Base-by-base conservation (phyloP, 257 asterid genomes). In the Penstemon newberryi region DNA sequence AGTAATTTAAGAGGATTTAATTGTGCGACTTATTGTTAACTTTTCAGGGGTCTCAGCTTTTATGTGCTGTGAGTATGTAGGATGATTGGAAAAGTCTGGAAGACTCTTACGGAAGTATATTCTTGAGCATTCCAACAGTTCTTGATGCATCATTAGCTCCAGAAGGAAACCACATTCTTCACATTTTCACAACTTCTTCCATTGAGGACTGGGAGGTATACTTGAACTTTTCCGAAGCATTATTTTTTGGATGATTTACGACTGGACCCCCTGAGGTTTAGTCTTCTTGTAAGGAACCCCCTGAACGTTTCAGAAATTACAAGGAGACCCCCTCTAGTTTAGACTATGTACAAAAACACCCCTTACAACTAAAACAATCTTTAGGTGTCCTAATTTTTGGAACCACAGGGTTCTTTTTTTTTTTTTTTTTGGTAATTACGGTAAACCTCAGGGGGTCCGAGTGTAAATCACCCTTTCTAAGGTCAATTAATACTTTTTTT, bases 141-240 rank as follows among this genome's bases (percentile, higher is more conserved):
- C 96, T 94, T 47, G 99, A 91, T 73, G 60, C 85, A 12, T 87
- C 99, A 15, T 79, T 94, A 70, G 99, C 99, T 73, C 97, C 99
- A 54, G 88, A 87, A 79, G 97, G 99, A 70, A 78, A 83, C 45
- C 99, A 94, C 84, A 89, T 89, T 83, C 96, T 94, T 75, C 99
- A 94, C 80, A 81, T 94, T 77, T 94, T 94, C 82, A 94, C 96
- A 6, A 82, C 94, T 60, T 87, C 96, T 60, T 75, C 95, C 40
- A 90, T 94, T 46, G 99, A 89, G 78, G 97, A 91, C 75, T 94
- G 97, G 97, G 89, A 94, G 99, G 99, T 87, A 69, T 13, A 13
- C 70, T 58, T 7, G 65, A 37, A 63, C 55, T 60, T 56, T 49
- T 57, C 54, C 58, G 63, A 25, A 70, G 66, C 61, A 43, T 80